Evolutionary conservation across 2,329 filamentous ascomycete species (phyloP).

Genomic region (Penicillium griseofulvum): DNA sequence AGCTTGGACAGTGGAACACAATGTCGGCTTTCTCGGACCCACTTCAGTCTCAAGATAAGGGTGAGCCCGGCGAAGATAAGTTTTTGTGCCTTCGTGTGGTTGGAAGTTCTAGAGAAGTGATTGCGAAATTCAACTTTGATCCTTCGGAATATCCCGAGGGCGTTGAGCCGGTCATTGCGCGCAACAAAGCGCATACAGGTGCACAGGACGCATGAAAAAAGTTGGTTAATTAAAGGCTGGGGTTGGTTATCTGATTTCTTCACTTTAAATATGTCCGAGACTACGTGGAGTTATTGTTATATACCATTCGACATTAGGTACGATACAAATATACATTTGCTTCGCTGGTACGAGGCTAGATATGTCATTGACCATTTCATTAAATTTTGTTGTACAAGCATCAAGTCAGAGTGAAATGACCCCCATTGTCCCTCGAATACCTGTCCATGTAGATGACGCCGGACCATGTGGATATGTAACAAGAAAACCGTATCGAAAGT

Average conservation of each 20-base stretch:
- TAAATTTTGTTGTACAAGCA: slow-evolving; percentile 18
- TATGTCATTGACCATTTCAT: slow-evolving; percentile 21
- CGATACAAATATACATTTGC: not conserved
- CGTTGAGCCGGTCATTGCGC: slow-evolving; percentile 4
- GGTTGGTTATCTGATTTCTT: not conserved
- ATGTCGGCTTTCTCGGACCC: not conserved
- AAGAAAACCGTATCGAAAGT: slow-evolving; percentile 2
- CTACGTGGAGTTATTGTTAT: not conserved
- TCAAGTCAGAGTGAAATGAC: slow-evolving; percentile 1
- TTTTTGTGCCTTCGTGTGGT: slow-evolving; percentile 36
- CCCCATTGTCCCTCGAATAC: slow-evolving; percentile 12
- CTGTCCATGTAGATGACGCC: slow-evolving; percentile 19
- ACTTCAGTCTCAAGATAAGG: not conserved
- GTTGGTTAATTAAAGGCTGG: not conserved
- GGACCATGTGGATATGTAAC: slow-evolving; percentile 13
- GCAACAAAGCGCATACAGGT: not conserved
- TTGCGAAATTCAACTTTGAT: slow-evolving; percentile 37
- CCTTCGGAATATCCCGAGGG: slow-evolving; percentile 35
- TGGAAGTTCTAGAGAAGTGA: slow-evolving; percentile 33
- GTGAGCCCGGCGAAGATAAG: slow-evolving; percentile 27
- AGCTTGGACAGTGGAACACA: slow-evolving; percentile 4
- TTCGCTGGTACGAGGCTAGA: slow-evolving; percentile 1
- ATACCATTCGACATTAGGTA: not conserved
- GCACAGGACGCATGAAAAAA: not conserved
- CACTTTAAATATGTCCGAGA: not conserved